A percentile compares a stretch with the other conserved stretches of the same genome.
Evolutionary conservation across 352 stramenopile genomes (phyloP).

Genomic region (Phytophthora palmivora): DNA sequence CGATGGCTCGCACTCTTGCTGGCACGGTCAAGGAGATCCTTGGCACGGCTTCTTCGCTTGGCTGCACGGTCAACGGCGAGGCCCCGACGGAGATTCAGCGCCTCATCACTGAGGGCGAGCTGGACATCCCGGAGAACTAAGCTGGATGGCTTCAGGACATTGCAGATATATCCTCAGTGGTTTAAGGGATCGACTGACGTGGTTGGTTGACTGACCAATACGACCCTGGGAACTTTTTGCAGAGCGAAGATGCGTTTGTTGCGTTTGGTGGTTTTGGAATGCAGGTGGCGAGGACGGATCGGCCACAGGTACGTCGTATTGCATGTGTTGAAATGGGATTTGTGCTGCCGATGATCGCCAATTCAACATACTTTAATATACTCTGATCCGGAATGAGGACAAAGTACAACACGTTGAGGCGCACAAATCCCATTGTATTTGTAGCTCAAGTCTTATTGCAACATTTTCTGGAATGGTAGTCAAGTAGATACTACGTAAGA

Average conservation of each 20-base stretch:
- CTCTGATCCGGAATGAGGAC: constrained; percentile 76
- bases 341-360: constrained; percentile 61
- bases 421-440: constrained; percentile 23
- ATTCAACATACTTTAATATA: constrained; percentile 87
- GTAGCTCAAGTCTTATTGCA: too few relatives aligned
- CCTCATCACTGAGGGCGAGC: constrained; percentile 96
- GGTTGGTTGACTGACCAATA: constrained; percentile 36
- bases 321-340: constrained; percentile 16
- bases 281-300: constrained; percentile 12
- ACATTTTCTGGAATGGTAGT: too few relatives aligned
- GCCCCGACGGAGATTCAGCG: constrained; percentile 96
- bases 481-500: too few relatives aligned
- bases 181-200: constrained; percentile 15
- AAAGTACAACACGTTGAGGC: constrained; percentile 61
- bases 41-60: constrained; percentile 98
- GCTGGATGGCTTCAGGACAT: constrained; percentile 11
- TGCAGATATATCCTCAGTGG: constrained; percentile 18
- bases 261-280: constrained; percentile 13
- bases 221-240: constrained; percentile 38
- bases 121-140: constrained; percentile 98
- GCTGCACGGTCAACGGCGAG: constrained; percentile 99
- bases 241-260: constrained; percentile 36
- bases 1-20: constrained; percentile 95
- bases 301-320: constrained; percentile 27
- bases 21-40: constrained; percentile 99